Conservation (phyloP, 495 filamentous ascomycete species). For the Penicilliopsis zonata region DNA sequence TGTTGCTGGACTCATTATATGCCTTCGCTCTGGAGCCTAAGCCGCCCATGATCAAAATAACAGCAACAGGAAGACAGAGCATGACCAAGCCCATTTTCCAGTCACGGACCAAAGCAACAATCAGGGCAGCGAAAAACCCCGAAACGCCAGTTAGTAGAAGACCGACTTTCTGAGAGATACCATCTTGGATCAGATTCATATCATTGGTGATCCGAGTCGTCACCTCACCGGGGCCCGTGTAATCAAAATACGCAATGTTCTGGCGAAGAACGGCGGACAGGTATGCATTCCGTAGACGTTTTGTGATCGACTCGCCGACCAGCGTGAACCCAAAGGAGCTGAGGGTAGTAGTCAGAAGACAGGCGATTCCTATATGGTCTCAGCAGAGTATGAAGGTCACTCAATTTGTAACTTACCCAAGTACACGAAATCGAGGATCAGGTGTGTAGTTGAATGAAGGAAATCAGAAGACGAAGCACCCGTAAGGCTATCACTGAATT, state of each 20-base stretch:
- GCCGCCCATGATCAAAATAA: constrained; percentile 10
- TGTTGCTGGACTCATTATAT: background rate
- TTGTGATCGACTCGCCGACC: constrained; percentile 15
- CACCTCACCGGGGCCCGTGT: constrained; percentile 21
- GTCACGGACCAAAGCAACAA: constrained; percentile 20
- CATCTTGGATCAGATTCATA: constrained; percentile 31
- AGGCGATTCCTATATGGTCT: constrained; percentile 10
- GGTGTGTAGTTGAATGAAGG: too few species aligned
- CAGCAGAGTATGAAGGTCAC: too few species aligned
- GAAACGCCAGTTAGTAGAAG: constrained; percentile 16
- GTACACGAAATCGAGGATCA: too few species aligned
- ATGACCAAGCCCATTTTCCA: constrained; percentile 29
- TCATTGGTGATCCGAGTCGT: constrained; percentile 24
- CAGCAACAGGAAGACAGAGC: constrained; percentile 12
- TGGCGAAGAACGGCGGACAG: constrained; percentile 24
- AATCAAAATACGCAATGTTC: constrained; percentile 30
- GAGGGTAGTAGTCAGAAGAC: constrained; percentile 15
- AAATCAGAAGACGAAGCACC: too few species aligned
- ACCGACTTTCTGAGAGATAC: constrained; percentile 24
- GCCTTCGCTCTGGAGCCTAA: constrained; percentile 2
- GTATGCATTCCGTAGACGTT: constrained; percentile 20
- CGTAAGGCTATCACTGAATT: too few species aligned
- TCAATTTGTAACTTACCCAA: too few species aligned
- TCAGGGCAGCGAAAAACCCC: constrained; percentile 21
- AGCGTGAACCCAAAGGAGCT: constrained; percentile 10